These are phyloP conservation scores for Paramarasmius palmivorus DNA, from an alignment of 1,284 basidiomycete genomes.

Conservation along the genomic window DNA sequence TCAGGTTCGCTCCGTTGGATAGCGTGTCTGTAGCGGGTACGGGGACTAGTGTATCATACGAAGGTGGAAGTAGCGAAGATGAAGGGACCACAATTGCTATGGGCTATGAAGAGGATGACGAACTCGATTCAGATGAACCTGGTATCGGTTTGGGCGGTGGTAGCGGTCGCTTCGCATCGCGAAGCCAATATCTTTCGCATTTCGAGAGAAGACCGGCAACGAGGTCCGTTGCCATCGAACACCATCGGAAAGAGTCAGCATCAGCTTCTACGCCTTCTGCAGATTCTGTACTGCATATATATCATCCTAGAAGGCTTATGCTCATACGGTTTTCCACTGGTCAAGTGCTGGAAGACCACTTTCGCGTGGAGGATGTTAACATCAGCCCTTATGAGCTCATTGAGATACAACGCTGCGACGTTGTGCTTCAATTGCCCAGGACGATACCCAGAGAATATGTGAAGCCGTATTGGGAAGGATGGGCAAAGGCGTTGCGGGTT, in stretches of 20 bases:
- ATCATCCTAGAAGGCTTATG: conserved; percentile 34
- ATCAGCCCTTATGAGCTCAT: conserved; percentile 57
- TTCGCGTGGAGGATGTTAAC: conserved; percentile 48
- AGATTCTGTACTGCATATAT: conserved; percentile 5
- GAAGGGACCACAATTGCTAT: conserved; percentile 17
- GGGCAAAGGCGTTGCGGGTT: conserved; percentile 53
- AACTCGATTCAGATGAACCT: conserved; percentile 21
- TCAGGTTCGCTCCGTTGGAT: conserved; percentile 2
- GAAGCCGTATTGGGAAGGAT: conserved; percentile 69
- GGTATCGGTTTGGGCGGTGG: conserved; percentile 4
- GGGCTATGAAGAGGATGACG: conserved; percentile 36
- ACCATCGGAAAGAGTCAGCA: background rate
- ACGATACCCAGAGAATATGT: conserved; percentile 47
- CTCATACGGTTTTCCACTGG: conserved; percentile 67
- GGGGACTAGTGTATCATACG: conserved; percentile 11
- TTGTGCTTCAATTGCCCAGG: conserved; percentile 44
- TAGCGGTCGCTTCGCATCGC: conserved; percentile 1
- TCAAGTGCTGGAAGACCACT: conserved; percentile 66
- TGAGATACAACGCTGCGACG: conserved; percentile 54
- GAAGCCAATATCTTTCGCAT: conserved; percentile 12
- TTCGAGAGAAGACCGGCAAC: background rate
- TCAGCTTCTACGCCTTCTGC: background rate
- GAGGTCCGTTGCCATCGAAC: conserved; percentile 7
- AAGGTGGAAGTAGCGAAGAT: conserved; percentile 24
- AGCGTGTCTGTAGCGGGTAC: background rate